Conservation (phyloP, 345 rosid species). For the Linum usitatissimum region DNA sequence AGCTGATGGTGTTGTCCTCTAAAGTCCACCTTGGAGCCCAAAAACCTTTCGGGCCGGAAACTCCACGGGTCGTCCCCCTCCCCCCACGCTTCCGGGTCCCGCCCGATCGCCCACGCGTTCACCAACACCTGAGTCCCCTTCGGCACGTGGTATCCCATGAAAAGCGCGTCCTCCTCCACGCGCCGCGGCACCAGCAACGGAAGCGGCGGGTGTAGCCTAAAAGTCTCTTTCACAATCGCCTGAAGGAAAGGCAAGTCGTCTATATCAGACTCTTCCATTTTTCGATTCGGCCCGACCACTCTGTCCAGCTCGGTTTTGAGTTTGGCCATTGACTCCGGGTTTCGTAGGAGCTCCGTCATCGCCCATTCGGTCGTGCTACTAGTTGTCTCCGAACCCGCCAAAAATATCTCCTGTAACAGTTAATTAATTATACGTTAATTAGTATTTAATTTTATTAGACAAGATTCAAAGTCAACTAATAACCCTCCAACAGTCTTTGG, state of each 20-base stretch:
- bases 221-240: conserved; percentile 41
- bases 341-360: conserved; percentile 43
- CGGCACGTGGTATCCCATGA: conserved; percentile 45
- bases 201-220: conserved; percentile 45
- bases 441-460: not conserved
- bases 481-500: too few relatives aligned
- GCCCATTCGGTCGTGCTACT: conserved; percentile 65
- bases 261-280: conserved; percentile 43
- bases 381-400: conserved; percentile 54
- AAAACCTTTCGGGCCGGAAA: conserved; percentile 35
- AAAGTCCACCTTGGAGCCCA: conserved; percentile 29
- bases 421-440: not conserved
- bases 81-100: conserved; percentile 54
- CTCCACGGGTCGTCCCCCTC: conserved; percentile 29
- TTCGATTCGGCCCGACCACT: conserved; percentile 31
- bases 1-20: conserved; percentile 32
- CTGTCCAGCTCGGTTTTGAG: conserved; percentile 38
- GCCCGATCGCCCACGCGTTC: conserved; percentile 56
- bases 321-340: conserved; percentile 30
- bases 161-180: conserved; percentile 32
- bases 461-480: too few relatives aligned
- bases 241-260: conserved; percentile 40
- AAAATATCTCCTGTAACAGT: conserved; percentile 41
- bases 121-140: conserved; percentile 36
- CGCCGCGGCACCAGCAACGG: conserved; percentile 49